These are phyloP conservation scores for Grammothele lineata DNA, from an alignment of 768 basidiomycete species.

Conservation along the genomic window DNA sequence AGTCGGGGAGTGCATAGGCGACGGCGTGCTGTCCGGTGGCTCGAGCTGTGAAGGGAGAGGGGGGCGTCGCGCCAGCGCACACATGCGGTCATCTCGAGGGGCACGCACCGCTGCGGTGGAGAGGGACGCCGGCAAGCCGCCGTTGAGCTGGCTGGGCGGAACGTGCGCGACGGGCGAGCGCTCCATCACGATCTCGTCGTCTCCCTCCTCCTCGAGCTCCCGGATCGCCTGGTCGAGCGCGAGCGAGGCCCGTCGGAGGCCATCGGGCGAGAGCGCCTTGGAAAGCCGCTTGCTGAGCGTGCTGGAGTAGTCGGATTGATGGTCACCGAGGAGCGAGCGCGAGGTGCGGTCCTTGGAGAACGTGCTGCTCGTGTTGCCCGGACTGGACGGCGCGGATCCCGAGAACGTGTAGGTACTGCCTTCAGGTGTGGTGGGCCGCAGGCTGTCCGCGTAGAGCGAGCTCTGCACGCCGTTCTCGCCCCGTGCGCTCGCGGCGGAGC, in stretches of 20 bases:
- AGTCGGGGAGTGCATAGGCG: slow-evolving; percentile 16
- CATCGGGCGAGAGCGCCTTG: slow-evolving; percentile 47
- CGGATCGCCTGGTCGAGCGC: slow-evolving; percentile 74
- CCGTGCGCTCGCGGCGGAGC: slow-evolving; percentile 32
- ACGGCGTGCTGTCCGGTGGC: slow-evolving; percentile 15
- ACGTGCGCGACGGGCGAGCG: slow-evolving; percentile 40
- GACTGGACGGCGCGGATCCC: slow-evolving; percentile 39
- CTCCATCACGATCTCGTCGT: slow-evolving; percentile 68
- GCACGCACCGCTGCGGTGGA: slow-evolving; percentile 14
- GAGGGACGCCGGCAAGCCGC: slow-evolving; percentile 1
- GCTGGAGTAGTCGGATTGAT: slow-evolving; percentile 17
- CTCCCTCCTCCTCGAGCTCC: slow-evolving; percentile 65
- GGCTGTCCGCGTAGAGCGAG: slow-evolving; percentile 38
- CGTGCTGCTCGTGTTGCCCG: slow-evolving; percentile 34
- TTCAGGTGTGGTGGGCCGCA: slow-evolving; percentile 57
- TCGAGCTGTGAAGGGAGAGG: slow-evolving; percentile 2
- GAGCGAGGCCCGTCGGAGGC: slow-evolving; percentile 60
- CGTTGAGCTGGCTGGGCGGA: slow-evolving; percentile 12
- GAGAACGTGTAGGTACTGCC: slow-evolving; percentile 34
- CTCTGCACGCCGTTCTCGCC: slow-evolving; percentile 44
- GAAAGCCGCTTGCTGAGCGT: slow-evolving; percentile 37
- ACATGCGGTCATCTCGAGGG: slow-evolving; percentile 12
- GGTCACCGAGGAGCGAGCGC: slow-evolving; percentile 35
- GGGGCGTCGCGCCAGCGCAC: not conserved
- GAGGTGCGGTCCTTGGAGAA: slow-evolving; percentile 18